These are phyloP conservation scores for Parastagonospora nodorum DNA, from an alignment of 2,329 filamentous ascomycete genomes.

Conservation along the genomic window DNA sequence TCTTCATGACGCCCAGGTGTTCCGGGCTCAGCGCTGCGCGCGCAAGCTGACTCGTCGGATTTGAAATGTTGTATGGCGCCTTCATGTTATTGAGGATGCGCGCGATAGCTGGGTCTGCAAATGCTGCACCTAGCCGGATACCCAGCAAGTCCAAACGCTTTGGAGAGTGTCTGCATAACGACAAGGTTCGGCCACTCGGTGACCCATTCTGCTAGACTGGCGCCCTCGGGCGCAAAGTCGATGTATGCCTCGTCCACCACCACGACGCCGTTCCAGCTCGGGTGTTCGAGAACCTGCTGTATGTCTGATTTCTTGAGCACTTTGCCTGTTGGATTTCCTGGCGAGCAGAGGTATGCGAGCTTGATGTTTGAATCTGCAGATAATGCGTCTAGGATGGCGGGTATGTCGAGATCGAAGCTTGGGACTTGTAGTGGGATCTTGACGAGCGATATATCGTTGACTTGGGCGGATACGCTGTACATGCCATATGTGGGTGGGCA, in stretches of 20 bases:
- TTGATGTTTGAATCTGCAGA: slow-evolving; percentile 73
- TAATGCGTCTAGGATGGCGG: slow-evolving; percentile 68
- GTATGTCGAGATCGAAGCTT: slow-evolving; percentile 73
- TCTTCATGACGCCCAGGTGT: slow-evolving; percentile 75
- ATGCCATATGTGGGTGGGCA: slow-evolving; percentile 98
- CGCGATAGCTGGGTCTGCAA: slow-evolving; percentile 76
- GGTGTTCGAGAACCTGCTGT: slow-evolving; percentile 75
- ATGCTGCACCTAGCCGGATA: slow-evolving; percentile 86
- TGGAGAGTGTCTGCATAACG: slow-evolving; percentile 98
- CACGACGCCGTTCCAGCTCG: slow-evolving; percentile 93
- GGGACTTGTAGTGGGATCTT: slow-evolving; percentile 82
- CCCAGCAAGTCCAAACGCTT: slow-evolving; percentile 95
- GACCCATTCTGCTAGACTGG: slow-evolving; percentile 90
- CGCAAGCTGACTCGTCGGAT: slow-evolving; percentile 82
- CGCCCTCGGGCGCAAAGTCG: slow-evolving; percentile 81
- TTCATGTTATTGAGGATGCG: slow-evolving; percentile 87
- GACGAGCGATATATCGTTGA: slow-evolving; percentile 88
- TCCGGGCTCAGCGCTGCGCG: slow-evolving; percentile 68
- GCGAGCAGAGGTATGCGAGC: slow-evolving; percentile 89
- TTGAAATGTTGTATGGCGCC: slow-evolving; percentile 94
- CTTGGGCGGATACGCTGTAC: slow-evolving; percentile 92
- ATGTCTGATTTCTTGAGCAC: slow-evolving; percentile 78
- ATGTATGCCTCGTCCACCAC: slow-evolving; percentile 96
- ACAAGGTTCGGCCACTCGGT: slow-evolving; percentile 92
- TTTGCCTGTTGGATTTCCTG: slow-evolving; percentile 89